phyloP scores from a whole-genome alignment of 169 alveolate species.

The Plasmodium blacklocki region DNA sequence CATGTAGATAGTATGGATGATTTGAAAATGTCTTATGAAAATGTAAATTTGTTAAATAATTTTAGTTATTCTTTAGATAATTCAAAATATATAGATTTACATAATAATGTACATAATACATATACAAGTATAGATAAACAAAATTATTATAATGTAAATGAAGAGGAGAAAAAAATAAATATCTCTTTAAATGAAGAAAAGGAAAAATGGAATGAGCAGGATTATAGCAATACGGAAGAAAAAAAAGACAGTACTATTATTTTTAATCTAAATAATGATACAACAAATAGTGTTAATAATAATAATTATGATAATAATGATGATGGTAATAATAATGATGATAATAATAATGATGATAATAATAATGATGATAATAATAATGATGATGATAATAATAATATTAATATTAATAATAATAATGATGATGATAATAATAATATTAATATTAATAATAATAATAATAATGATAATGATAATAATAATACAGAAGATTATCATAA shows the following conservation, averaged over 20 bases:
- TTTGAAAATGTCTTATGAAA: background rate
- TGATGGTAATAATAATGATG: background rate
- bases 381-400: background rate
- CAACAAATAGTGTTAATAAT: background rate
- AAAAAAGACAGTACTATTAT: background rate
- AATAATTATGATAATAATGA: background rate
- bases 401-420: too few species aligned
- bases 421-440: background rate
- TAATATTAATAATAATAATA: too few species aligned
- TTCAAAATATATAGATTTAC: too few species aligned
- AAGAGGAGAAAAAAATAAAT: background rate
- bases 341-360: background rate
- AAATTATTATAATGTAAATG: background rate
- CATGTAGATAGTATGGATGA: slow-evolving; percentile 7
- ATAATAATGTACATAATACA: too few species aligned
- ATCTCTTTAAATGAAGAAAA: background rate
- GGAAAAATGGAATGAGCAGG: background rate
- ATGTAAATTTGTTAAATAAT: background rate
- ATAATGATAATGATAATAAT: background rate
- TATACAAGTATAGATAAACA: background rate
- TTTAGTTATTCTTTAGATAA: background rate
- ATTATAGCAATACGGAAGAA: background rate
- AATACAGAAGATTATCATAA: background rate
- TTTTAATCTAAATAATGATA: too few species aligned
- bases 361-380: too few species aligned